Conservation (phyloP, 78 protist genomes). For the Polysphondylium violaceum region DNA sequence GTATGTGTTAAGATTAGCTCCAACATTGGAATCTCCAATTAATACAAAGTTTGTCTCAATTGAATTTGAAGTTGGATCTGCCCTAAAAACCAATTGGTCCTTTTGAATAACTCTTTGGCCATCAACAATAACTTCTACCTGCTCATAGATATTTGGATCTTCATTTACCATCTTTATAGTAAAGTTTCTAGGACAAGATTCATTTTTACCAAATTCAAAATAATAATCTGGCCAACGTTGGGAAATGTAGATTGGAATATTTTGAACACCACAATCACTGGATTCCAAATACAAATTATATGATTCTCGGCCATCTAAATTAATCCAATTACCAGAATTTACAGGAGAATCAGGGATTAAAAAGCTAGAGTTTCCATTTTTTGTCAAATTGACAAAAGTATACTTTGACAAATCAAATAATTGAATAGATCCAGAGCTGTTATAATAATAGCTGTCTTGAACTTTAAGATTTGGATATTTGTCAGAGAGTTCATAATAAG, state of each 20-base stretch:
- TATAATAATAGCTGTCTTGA: background rate
- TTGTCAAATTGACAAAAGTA: background rate
- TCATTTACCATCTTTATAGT: background rate
- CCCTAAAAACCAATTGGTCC: background rate
- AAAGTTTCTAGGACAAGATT: background rate
- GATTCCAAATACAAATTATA: background rate
- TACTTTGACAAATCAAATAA: too few species aligned
- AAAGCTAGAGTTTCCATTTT: too few species aligned
- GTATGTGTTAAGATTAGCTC: too few species aligned
- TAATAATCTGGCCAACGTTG: background rate
- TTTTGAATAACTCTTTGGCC: too few species aligned
- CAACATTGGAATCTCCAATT: too few species aligned
- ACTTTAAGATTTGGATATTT: background rate
- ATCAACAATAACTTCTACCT: too few species aligned
- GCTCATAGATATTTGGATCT: background rate
- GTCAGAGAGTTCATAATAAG: background rate
- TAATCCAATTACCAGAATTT: background rate
- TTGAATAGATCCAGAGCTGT: background rate
- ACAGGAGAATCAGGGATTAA: background rate
- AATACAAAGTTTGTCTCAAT: too few species aligned
- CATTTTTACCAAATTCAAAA: background rate
- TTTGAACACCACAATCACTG: background rate
- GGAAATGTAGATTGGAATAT: background rate
- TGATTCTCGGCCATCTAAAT: background rate
- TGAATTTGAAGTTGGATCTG: too few species aligned